A percentile compares a stretch with the other conserved stretches of the same genome.
phyloP scores from a whole-genome alignment of 306 rosid genomes.

The Medicago lupulina region DNA sequence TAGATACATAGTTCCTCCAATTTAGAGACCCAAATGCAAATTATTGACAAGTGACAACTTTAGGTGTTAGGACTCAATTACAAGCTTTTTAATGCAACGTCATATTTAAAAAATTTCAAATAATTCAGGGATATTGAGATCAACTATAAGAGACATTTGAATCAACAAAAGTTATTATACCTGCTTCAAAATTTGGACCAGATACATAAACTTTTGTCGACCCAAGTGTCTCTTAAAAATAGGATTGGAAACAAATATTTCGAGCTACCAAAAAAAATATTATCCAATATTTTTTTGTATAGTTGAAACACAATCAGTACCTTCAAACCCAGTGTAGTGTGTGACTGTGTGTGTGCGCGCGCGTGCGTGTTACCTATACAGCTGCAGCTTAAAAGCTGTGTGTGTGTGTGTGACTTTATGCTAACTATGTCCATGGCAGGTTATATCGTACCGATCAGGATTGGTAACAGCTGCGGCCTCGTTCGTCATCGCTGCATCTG shows the following conservation, averaged over 20 bases:
- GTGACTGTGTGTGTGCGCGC: no score
- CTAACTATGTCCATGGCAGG: conserved; percentile 53
- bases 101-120: neutral
- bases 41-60: neutral
- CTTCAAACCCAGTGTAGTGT: neutral
- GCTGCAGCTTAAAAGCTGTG: conserved; percentile 1
- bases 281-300: no score
- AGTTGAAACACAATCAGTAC: neutral
- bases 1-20: neutral
- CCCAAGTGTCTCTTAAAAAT: no score
- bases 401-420: no score
- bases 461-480: conserved; percentile 84
- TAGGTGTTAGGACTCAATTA: neutral
- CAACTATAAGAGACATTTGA: no score
- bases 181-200: no score
- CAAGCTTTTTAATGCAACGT: neutral
- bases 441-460: conserved; percentile 78
- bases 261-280: no score
- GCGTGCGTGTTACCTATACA: neutral
- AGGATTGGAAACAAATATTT: no score
- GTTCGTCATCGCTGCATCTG: conserved; percentile 69
- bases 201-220: no score
- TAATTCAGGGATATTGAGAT: neutral
- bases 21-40: neutral
- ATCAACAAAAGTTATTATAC: no score